Evolutionary conservation across 192 early-diverging fungal species (phyloP), one percentile per base, ranked within the genome.

Genomic region (Haplosporangium gracile): DNA sequence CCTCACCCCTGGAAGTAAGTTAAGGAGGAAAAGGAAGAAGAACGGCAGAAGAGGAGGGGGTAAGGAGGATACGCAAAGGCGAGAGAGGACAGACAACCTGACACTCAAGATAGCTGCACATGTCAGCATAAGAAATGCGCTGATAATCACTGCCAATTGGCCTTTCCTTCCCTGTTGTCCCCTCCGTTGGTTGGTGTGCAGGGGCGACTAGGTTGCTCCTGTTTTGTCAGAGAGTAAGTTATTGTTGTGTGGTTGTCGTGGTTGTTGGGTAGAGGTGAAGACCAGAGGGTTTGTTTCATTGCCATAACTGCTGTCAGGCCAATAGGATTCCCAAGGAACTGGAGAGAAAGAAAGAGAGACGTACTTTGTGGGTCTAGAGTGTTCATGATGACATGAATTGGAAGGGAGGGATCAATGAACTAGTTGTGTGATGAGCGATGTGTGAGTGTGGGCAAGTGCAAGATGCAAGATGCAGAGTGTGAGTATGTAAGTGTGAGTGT

Each of bases 361-460:
- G 60, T 65, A 65, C 60, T 65, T 0, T 65, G 60, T 32, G 60
- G 29, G 60, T 65, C 29, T 11, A 29, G 60, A 65, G 60, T 65
- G 60, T 65, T 65, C 60, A 65, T 65, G 60, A 65, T 65, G 60
- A 65, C 60, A 65, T 65, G n/a, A 65, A 65, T 29, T 26, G 57
- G 9, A 10, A 8, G 26, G n/a, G 2, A 32, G 29, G n/a, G 7
- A 15, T 11, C 4, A 29, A 15, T 15, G 60, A 13, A 34, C 11
- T 5, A 11, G 26, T 10, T 11, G n/a, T 26, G 57, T 29, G 57
- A 63, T 63, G 60, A 65, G 26, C 1, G 9, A 32, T 24, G 26
- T 29, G 60, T 13, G 60, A 29, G 57, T 2, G 11, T 32, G 26
- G 5, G 55, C 6, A 24, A 9, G 55, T 9, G 55, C 15, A 22